Evolutionary conservation across 208 protist species (phyloP).

Genomic region (Balamuthia mandrillaris): DNA sequence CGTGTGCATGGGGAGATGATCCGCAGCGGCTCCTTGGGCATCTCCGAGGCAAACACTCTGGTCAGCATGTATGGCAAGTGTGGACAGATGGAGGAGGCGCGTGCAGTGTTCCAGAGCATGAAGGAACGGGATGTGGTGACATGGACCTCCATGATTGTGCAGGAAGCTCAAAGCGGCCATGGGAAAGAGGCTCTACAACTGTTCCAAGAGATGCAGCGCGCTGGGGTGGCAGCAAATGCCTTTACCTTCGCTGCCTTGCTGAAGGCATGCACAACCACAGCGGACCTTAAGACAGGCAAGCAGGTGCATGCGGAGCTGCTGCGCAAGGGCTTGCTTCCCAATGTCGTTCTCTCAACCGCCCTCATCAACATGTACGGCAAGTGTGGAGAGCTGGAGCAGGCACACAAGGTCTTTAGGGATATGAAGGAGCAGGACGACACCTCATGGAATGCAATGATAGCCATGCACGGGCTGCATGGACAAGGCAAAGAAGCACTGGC

Average conservation of each 20-base stretch:
- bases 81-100: no score
- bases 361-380: slow-evolving; percentile 19
- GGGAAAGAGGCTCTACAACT: no score
- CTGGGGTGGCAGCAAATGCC: no score
- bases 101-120: no score
- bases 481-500: slow-evolving; percentile 2
- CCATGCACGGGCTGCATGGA: neutral
- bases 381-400: neutral
- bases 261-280: neutral
- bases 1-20: no score
- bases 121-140: no score
- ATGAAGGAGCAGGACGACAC: neutral
- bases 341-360: neutral
- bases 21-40: no score
- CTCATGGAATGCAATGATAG: neutral
- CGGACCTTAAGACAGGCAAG: neutral
- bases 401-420: neutral
- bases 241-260: neutral
- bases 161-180: no score
- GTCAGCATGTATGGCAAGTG: no score
- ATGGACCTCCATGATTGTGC: no score
- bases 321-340: neutral
- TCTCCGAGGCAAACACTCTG: no score
- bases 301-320: neutral
- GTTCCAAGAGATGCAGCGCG: no score